Percentiles rank a stretch among this genome's conserved stretches.
Evolutionary conservation across 2,329 filamentous ascomycete species (phyloP).

Genomic region (Ramularia endophylla): DNA sequence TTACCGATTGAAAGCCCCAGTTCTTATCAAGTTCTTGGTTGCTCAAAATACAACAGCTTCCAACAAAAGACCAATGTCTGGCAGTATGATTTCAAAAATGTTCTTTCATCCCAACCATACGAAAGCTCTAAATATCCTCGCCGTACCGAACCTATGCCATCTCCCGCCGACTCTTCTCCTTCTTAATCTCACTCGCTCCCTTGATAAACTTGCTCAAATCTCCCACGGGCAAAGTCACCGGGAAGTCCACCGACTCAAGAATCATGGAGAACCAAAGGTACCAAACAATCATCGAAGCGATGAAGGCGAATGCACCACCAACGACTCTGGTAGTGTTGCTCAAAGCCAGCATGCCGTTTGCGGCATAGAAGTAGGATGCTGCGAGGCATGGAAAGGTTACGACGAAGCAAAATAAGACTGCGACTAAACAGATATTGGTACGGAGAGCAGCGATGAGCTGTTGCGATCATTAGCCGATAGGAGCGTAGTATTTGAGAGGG

Average conservation of each 20-base stretch:
- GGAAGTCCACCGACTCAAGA: not conserved
- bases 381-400: not conserved
- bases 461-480: too few relatives aligned
- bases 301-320: not conserved
- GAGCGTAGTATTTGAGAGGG: too few relatives aligned
- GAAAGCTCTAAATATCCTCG: too few relatives aligned
- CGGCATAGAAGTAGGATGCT: not conserved
- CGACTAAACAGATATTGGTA: constrained; percentile 13
- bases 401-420: constrained; percentile 11
- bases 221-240: not conserved
- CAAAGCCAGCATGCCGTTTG: not conserved
- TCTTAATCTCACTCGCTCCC: not conserved
- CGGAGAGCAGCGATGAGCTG: constrained; percentile 10
- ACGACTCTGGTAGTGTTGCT: not conserved
- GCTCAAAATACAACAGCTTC: too few relatives aligned
- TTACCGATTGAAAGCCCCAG: too few relatives aligned
- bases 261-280: not conserved
- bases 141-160: too few relatives aligned
- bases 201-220: not conserved
- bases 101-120: too few relatives aligned
- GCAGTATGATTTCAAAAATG: too few relatives aligned
- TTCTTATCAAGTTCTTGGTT: too few relatives aligned
- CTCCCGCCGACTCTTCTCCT: not conserved
- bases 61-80: too few relatives aligned
- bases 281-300: not conserved